Evolutionary conservation across 192 early-diverging fungal genomes (phyloP).

Genomic region (Linderina pennispora): DNA sequence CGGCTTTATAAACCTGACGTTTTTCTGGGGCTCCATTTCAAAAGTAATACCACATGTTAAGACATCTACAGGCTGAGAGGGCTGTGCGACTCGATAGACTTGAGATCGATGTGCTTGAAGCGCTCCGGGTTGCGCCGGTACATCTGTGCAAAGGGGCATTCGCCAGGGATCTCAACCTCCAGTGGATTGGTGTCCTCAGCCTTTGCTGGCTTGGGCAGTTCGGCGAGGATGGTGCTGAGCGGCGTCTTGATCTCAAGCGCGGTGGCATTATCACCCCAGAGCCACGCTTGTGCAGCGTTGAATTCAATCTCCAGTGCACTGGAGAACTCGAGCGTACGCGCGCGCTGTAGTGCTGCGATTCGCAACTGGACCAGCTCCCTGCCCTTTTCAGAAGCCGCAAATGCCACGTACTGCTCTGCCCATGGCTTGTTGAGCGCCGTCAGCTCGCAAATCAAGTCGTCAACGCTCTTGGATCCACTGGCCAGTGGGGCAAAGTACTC

Average conservation of each 20-base stretch:
- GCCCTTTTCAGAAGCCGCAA: neutral
- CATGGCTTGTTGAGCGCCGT: slow-evolving; percentile 7
- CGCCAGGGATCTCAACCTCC: slow-evolving; percentile 11
- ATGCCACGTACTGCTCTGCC: slow-evolving; percentile 12
- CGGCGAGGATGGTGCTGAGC: neutral
- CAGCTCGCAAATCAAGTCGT: slow-evolving; percentile 7
- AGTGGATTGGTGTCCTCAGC: neutral
- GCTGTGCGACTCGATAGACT: slow-evolving; percentile 17
- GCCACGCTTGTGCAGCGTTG: slow-evolving; percentile 8
- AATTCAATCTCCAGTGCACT: slow-evolving; percentile 19
- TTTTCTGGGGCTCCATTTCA: too few species aligned
- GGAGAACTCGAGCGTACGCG: slow-evolving; percentile 18
- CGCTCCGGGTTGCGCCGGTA: slow-evolving; percentile 36
- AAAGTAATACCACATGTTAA: too few species aligned
- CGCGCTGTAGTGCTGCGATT: slow-evolving; percentile 14
- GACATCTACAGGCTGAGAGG: too few species aligned
- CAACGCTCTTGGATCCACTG: neutral
- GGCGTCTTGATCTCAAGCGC: neutral
- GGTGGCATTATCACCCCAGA: neutral
- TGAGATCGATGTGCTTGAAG: slow-evolving; percentile 30
- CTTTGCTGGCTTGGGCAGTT: neutral
- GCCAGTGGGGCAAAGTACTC: slow-evolving; percentile 25
- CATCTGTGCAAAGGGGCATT: slow-evolving; percentile 44
- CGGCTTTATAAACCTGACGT: neutral
- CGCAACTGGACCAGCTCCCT: slow-evolving; percentile 6